phyloP scores from a whole-genome alignment of 129 eudicot genomes.

The Gnaphalium uliginosum region DNA sequence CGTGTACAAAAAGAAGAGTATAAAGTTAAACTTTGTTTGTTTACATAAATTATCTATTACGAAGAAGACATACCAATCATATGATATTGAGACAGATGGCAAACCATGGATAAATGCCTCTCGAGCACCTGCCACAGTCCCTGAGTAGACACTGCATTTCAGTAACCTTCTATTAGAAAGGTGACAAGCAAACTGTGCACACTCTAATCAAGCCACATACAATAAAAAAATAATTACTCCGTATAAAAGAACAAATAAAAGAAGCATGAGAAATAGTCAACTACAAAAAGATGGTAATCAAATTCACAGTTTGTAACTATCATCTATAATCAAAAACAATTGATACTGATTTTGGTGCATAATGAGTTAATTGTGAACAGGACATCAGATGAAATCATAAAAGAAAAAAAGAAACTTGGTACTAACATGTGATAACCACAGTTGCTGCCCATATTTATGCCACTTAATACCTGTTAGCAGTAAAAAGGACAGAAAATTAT shows the following conservation, averaged over 20 bases:
- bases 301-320: background rate
- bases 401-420: conserved; percentile 10
- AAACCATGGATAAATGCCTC: conserved; percentile 77
- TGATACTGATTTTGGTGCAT: background rate
- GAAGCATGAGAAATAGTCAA: background rate
- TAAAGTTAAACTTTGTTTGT: background rate
- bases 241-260: background rate
- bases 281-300: background rate
- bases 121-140: conserved; percentile 98
- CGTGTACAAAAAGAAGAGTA: background rate
- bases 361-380: background rate
- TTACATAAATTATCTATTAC: background rate
- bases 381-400: background rate
- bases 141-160: conserved; percentile 78
- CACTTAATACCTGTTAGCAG: conserved; percentile 74
- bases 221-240: background rate
- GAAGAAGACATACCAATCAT: conserved; percentile 65
- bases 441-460: conserved; percentile 94
- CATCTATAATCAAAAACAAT: background rate
- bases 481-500: conserved; percentile 16
- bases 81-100: conserved; percentile 83
- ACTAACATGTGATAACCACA: conserved; percentile 89
- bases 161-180: conserved; percentile 16
- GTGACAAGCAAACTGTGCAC: conserved; percentile 8
- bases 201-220: background rate